Evolutionary conservation across 2,329 filamentous ascomycete species (phyloP).

Genomic region (Coniochaeta sp.): DNA sequence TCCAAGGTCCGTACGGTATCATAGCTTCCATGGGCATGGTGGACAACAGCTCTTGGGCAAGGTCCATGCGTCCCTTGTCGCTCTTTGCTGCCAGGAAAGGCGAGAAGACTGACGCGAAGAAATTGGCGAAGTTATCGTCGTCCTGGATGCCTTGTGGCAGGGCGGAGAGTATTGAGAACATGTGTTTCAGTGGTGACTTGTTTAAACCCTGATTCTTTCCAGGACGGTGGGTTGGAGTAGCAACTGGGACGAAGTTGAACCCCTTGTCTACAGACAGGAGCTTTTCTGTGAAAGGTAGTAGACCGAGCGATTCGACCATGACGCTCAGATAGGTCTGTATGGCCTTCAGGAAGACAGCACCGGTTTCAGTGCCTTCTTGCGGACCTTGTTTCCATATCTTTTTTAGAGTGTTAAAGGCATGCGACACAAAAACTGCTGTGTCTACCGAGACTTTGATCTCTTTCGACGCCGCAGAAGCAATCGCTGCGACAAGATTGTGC

Average conservation of each 20-base stretch:
- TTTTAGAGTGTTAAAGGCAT: slow-evolving; percentile 61
- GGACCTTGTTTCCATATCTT: slow-evolving; percentile 57
- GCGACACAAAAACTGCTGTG: slow-evolving; percentile 70
- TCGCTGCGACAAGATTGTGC: slow-evolving; percentile 52
- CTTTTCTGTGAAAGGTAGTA: slow-evolving; percentile 57
- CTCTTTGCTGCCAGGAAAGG: slow-evolving; percentile 51
- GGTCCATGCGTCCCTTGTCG: slow-evolving; percentile 32
- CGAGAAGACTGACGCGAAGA: slow-evolving; percentile 44
- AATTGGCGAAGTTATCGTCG: slow-evolving; percentile 33
- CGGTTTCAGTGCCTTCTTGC: slow-evolving; percentile 40
- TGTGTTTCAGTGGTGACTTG: slow-evolving; percentile 56
- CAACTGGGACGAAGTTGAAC: slow-evolving; percentile 53
- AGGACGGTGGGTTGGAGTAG: slow-evolving; percentile 58
- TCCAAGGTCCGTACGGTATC: slow-evolving; percentile 43
- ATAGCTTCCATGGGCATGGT: slow-evolving; percentile 35
- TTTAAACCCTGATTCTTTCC: slow-evolving; percentile 42
- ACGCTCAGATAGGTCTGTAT: slow-evolving; percentile 42
- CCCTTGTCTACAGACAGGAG: slow-evolving; percentile 41
- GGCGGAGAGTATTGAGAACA: slow-evolving; percentile 54
- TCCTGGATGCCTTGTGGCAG: slow-evolving; percentile 40
- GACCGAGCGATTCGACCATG: slow-evolving; percentile 44
- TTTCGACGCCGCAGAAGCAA: slow-evolving; percentile 65
- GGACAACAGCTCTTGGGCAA: slow-evolving; percentile 45
- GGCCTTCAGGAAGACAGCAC: slow-evolving; percentile 45
- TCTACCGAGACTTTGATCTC: slow-evolving; percentile 87